Percentiles rank a stretch among this genome's conserved stretches.
phyloP scores from a whole-genome alignment of 2,329 filamentous ascomycete species.

The Sporothrix euskadiensis region DNA sequence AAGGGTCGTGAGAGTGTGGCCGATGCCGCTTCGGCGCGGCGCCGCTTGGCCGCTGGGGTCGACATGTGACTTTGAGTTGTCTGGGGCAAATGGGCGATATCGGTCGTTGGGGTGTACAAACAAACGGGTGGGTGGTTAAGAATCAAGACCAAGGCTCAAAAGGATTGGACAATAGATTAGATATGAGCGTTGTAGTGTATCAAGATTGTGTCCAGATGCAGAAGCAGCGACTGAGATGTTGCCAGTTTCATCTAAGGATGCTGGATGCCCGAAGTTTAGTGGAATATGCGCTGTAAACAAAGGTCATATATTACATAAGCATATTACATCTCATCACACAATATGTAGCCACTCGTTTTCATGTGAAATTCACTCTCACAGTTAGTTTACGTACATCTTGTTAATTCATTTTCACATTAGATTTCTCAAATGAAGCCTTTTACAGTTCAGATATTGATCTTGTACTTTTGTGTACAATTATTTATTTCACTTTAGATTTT shows the following conservation, averaged over 20 bases:
- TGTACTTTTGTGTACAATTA: neutral
- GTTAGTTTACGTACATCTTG: too few species aligned
- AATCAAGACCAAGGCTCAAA: neutral
- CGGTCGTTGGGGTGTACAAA: neutral
- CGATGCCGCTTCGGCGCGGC: constrained; percentile 59
- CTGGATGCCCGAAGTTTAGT: neutral
- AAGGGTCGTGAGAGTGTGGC: constrained; percentile 69
- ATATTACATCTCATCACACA: neutral
- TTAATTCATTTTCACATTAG: too few species aligned
- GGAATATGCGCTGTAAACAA: neutral
- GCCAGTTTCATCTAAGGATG: neutral
- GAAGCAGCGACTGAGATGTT: neutral
- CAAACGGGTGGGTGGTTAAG: neutral
- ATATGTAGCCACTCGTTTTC: neutral
- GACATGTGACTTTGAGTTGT: constrained; percentile 25
- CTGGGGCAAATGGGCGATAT: neutral
- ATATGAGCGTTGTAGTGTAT: neutral
- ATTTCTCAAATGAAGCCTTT: too few species aligned
- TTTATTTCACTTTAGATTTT: too few species aligned
- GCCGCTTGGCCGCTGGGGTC: constrained; percentile 49
- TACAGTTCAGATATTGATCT: neutral
- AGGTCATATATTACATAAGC: neutral
- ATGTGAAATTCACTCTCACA: neutral
- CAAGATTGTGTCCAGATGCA: neutral
- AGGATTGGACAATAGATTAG: neutral